Conservation (phyloP, 2,329 filamentous ascomycete species). For the Colletotrichum trifolii region DNA sequence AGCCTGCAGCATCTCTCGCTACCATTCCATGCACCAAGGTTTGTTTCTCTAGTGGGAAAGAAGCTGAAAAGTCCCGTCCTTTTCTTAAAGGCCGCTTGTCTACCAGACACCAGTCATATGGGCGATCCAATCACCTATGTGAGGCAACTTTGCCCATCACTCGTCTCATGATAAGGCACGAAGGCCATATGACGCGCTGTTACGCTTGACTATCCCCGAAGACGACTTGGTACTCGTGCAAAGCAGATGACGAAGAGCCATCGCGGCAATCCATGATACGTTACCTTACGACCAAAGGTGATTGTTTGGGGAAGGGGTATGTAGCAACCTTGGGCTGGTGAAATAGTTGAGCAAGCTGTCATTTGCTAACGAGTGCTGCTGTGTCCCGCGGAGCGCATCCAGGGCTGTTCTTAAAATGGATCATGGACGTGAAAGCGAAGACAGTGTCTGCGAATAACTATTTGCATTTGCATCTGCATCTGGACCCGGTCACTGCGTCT, state of each 20-base stretch:
- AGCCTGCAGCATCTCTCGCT: no score
- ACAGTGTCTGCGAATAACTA: no score
- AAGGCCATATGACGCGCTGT: neutral
- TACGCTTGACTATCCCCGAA: no score
- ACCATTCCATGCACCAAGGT: no score
- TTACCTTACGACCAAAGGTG: constrained; percentile 4
- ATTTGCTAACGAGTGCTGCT: constrained; percentile 8
- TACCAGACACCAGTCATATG: no score
- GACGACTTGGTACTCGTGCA: neutral
- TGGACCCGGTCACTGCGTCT: neutral
- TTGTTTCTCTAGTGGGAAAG: no score
- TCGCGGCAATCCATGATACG: constrained; percentile 12
- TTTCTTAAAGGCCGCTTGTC: no score
- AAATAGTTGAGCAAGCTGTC: constrained; percentile 5
- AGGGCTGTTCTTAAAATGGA: constrained; percentile 3
- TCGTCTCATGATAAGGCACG: neutral
- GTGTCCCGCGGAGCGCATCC: neutral
- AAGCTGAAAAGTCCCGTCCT: no score
- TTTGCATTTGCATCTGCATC: neutral
- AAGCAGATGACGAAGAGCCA: neutral
- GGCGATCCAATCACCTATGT: no score
- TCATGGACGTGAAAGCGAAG: neutral
- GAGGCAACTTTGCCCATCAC: no score
- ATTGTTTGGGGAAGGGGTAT: constrained; percentile 1
- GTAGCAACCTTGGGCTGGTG: neutral